Conservation (phyloP, 768 basidiomycete species). For the Rhizopogon vinicolor region DNA sequence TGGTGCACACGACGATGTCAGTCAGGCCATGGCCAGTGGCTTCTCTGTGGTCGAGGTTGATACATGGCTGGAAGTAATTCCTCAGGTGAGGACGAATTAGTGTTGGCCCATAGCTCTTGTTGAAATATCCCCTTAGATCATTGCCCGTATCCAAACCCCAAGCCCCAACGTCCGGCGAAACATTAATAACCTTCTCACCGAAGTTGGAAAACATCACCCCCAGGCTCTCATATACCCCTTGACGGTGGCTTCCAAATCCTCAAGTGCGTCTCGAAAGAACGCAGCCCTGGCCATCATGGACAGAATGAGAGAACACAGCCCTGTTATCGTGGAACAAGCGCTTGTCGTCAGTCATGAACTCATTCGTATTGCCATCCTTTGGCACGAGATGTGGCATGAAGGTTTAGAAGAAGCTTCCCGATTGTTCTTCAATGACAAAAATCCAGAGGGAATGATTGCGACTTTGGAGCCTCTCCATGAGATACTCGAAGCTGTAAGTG, state of each 20-base stretch:
- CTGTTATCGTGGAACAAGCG: slow-evolving; percentile 82
- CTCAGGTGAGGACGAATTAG: slow-evolving; percentile 58
- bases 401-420: slow-evolving; percentile 96
- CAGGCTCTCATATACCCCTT: slow-evolving; percentile 95
- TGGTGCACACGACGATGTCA: slow-evolving; percentile 86
- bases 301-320: slow-evolving; percentile 89
- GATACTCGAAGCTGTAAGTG: slow-evolving; percentile 77
- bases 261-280: slow-evolving; percentile 72
- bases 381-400: slow-evolving; percentile 99
- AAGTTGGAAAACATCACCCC: slow-evolving; percentile 95
- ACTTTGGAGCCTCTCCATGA: slow-evolving; percentile 90
- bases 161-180: slow-evolving; percentile 81
- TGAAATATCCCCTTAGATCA: slow-evolving; percentile 56
- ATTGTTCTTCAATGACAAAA: slow-evolving; percentile 94
- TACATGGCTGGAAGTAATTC: slow-evolving; percentile 98
- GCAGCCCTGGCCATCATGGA: slow-evolving; percentile 88
- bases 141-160: slow-evolving; percentile 96
- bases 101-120: background rate
- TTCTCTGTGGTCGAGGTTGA: slow-evolving; percentile 90
- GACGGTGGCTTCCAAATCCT: slow-evolving; percentile 96
- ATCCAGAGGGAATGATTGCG: slow-evolving; percentile 95
- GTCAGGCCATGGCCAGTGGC: slow-evolving; percentile 81
- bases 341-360: slow-evolving; percentile 88
- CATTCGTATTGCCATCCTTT: slow-evolving; percentile 94
- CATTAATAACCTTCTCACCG: slow-evolving; percentile 82